Evolutionary conservation across 805 yeast species (phyloP), one percentile per base, ranked within the genome.

Genomic region (Suhomyces faveliae): DNA sequence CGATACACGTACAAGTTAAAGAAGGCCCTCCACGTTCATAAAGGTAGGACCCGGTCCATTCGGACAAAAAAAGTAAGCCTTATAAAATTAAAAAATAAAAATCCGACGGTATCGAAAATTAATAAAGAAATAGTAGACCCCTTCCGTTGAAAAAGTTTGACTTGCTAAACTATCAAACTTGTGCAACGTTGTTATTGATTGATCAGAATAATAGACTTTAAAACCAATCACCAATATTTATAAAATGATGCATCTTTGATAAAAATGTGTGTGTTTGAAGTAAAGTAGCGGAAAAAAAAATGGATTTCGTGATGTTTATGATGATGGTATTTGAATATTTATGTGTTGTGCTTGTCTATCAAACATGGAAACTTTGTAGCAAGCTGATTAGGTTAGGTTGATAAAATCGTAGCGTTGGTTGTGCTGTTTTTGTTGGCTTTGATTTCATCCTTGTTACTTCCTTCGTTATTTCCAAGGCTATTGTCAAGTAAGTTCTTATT

Each of bases 341-440:
- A 13, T 15, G 42, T 15, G 19, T 15, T 15, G 13, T 12, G 19
- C 12, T 13, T 23, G 27, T 22, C 38, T 21, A 20, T 25, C 7
- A 23, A 21, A 22, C 22, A 25, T 19, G 22, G 37, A 33, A 33
- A 33, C 13, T 15, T 33, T 33, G 37, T 33, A 33, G 37, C 37
- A 33, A 33, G 37, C 21, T 33, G 5, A 15, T 9, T 17, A 11
- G 37, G 10, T 42, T 43, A 50, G 8, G 52, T 48, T n/a, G 52
- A 43, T 38, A 51, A 48, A 29, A 51, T 42, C 8, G 54, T 47
- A 10, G 51, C 50, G 20, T 46, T 51, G 27, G 49, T 44, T 25
- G 45, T 43, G 19, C 38, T 42, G 13, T 37, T 40, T 25, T 42
- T 43, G 35, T 43, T 43, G 38, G 50, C 22, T 15, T 40, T 38